Evolutionary conservation across 225 moss, liverwort and hornwort species (phyloP).

Genomic region (Physcomitrium patens): DNA sequence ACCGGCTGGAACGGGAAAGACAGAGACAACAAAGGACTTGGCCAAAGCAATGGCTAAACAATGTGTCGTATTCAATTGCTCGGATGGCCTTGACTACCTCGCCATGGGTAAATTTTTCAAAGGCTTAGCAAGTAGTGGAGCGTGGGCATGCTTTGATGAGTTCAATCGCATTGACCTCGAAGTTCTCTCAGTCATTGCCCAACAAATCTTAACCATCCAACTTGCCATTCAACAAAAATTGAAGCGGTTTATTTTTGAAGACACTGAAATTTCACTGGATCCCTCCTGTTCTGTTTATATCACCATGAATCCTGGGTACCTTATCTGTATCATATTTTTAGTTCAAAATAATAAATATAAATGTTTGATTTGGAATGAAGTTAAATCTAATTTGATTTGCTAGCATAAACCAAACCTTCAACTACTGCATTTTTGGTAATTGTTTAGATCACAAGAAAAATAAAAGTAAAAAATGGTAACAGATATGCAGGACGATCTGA

Average conservation of each 20-base stretch:
- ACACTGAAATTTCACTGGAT: conserved; percentile 74
- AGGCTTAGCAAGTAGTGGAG: conserved; percentile 81
- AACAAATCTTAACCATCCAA: conserved; percentile 76
- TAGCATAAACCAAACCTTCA: not conserved
- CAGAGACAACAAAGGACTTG: conserved; percentile 81
- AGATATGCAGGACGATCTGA: conserved; percentile 83
- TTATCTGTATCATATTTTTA: not conserved
- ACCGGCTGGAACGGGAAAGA: conserved; percentile 83
- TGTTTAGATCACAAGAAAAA: too few relatives aligned
- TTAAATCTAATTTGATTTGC: too few relatives aligned
- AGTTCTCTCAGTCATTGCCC: conserved; percentile 79
- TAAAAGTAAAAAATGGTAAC: not conserved
- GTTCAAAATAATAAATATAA: too few relatives aligned
- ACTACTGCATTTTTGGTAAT: not conserved
- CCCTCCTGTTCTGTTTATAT: conserved; percentile 81
- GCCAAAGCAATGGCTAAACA: conserved; percentile 84
- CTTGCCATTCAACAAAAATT: conserved; percentile 83
- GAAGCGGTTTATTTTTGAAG: conserved; percentile 73
- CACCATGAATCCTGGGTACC: conserved; percentile 83
- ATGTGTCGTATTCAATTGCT: conserved; percentile 84
- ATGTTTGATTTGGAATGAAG: too few relatives aligned
- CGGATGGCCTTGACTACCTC: conserved; percentile 76
- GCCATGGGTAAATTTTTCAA: conserved; percentile 89
- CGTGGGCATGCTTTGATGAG: conserved; percentile 89
- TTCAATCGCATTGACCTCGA: conserved; percentile 83